Evolutionary conservation across 2,329 filamentous ascomycete genomes (phyloP).

Genomic region (Xylariaceae sp.): DNA sequence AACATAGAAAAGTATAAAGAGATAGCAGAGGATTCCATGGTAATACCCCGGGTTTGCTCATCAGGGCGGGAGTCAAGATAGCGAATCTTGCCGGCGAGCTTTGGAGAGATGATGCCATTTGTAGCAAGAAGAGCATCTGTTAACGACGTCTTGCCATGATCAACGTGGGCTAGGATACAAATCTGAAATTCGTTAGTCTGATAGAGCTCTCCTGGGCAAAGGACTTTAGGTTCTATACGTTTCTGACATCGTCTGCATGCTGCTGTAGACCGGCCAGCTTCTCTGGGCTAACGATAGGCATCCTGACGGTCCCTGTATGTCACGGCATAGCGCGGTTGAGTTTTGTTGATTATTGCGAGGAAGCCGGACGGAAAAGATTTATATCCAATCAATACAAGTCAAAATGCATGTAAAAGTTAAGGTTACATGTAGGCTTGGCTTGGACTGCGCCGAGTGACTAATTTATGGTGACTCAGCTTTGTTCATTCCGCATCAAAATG

Average conservation of each 20-base stretch:
- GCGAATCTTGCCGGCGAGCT: conserved; percentile 95
- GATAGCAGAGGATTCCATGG: conserved; percentile 99
- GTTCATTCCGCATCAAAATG: neutral
- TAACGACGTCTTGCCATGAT: conserved; percentile 97
- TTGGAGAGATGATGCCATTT: conserved; percentile 98
- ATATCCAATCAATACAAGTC: neutral
- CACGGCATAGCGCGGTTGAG: conserved; percentile 17
- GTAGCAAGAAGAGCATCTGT: conserved; percentile 95
- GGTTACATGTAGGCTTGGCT: neutral
- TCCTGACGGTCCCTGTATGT: conserved; percentile 45
- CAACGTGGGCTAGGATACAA: conserved; percentile 93
- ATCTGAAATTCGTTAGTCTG: conserved; percentile 61
- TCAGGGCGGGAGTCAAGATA: conserved; percentile 96
- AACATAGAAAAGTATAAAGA: conserved; percentile 95
- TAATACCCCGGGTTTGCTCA: conserved; percentile 94
- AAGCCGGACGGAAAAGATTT: neutral
- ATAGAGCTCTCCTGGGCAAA: conserved; percentile 31
- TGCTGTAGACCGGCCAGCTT: conserved; percentile 89
- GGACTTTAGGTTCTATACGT: conserved; percentile 60
- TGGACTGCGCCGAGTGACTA: neutral
- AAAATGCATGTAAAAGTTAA: neutral
- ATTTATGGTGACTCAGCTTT: neutral
- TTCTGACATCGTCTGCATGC: conserved; percentile 86
- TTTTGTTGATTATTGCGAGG: neutral
- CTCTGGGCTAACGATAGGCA: conserved; percentile 91